Base-by-base conservation (phyloP, 2,329 filamentous ascomycete species). In the Claviceps monticola region DNA sequence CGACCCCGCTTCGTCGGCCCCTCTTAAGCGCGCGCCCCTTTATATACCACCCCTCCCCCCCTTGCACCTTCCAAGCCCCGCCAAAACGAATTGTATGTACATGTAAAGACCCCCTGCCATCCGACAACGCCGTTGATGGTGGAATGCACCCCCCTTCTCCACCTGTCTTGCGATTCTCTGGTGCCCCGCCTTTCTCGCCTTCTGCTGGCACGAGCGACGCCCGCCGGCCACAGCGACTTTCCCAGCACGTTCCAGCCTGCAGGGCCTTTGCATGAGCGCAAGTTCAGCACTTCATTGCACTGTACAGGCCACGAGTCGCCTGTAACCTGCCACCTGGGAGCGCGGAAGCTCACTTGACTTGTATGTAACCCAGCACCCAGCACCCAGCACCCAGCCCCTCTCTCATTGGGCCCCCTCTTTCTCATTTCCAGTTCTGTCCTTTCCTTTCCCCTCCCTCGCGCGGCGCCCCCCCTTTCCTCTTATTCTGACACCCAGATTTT, bases 321-420 rank as follows among this genome's bases (percentile, higher is more conserved):
- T 29, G 11, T 29, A 26, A 1, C 16, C 13, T 34, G 26, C 48
- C 41, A 53, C 49, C 6, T 19, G 39, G 39, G 8, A 29, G 26
- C 26, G 8, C 26, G 29, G 29, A 34, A 11, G 29, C 29, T 34
- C 29, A 34, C 9, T 29, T 29, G 8, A 34, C 9, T 29, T 29
- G 8, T 26, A 8, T 34, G 29, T 34, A 34, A 34, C 29, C 9
- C 29, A 34, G 29, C 61, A 64, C 62, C 61, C 60, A 54, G 50
- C 55, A 34, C 29, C 9, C 29, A 34, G 29, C 61, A 64, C 62
- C 61, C 60, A 54, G 50, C 55, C 55, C 54, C 54, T 57, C 54
- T 50, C 46, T 46, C 53, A 34, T 34, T 41, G 21, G 37, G 19
- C 59, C 59, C 61, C 58, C 50, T 52, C 50, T 17, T 36, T 46